Base-by-base conservation (phyloP, 2,329 filamentous ascomycete species). In the Beauveria rudraprayagi region DNA sequence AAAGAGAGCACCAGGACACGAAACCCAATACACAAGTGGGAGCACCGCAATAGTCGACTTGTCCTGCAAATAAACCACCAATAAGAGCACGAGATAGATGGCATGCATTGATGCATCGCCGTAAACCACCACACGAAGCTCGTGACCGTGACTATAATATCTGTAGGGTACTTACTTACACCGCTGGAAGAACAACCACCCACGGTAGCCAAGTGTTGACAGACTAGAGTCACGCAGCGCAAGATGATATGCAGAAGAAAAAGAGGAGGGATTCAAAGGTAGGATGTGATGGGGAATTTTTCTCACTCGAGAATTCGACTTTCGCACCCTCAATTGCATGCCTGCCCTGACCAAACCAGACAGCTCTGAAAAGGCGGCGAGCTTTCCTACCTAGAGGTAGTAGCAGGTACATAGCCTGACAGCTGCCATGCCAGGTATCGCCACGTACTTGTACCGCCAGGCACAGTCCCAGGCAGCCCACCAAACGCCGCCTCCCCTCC, bases 331-430 rank as follows among this genome's bases (percentile, higher is more conserved):
- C 55, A 57, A 47, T 48, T 17, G 44, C 44, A 8, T 19, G 16
- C 37, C 17, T 17, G 8, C 8, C 34, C 10, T 26, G n/a, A 28
- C 11, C 16, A n/a, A 47, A 30, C 55, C 17, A 28, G 28, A 41
- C n/a, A 50, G 43, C 43, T 40, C 30, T 19, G 30, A 48, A 50
- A 59, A 52, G 50, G 57, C 41, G 50, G 57, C 57, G 41, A 60
- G 56, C 47, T 59, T 7, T 37, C 22, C 30, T 30, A 43, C 47
- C 52, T 7, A 43, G 22, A 22, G 22, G 22, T 22, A 22, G 58
- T 61, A 43, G 22, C 24, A 2, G 30, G 44, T 61, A 61, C 58
- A 11, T 48, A 3, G 11, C 3, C 1, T 11, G 2, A 0, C 43
- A 3, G 19, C 58, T 9, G 55, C 6, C 34, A 26, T 14, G 5